Evolutionary conservation across 306 rosid species (phyloP).

Genomic region (Lathyrus aphaca): DNA sequence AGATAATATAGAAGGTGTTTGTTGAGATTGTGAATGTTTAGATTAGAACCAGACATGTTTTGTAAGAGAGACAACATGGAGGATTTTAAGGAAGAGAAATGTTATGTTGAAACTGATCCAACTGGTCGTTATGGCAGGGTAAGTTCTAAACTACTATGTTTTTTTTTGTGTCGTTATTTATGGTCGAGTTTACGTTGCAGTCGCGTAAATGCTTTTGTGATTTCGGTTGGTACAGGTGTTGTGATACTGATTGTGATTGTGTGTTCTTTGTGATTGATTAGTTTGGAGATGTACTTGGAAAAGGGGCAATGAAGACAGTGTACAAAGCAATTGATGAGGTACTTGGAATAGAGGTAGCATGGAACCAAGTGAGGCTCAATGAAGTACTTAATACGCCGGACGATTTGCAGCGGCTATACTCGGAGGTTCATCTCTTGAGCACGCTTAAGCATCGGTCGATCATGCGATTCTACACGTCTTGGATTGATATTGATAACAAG

Average conservation of each 20-base stretch:
- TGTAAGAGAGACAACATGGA: constrained; percentile 43
- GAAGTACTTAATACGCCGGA: constrained; percentile 69
- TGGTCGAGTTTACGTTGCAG: no score
- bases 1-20: constrained; percentile 16
- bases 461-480: constrained; percentile 81
- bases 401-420: constrained; percentile 86
- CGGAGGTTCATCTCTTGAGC: constrained; percentile 94
- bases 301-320: constrained; percentile 91
- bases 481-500: constrained; percentile 73
- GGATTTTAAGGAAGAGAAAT: constrained; percentile 33
- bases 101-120: constrained; percentile 80
- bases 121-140: constrained; percentile 88
- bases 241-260: neutral
- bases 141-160: constrained; percentile 35
- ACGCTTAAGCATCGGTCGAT: constrained; percentile 83
- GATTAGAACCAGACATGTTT: constrained; percentile 42
- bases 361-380: constrained; percentile 77
- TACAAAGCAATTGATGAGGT: constrained; percentile 91
- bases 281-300: constrained; percentile 87
- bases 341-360: constrained; percentile 88
- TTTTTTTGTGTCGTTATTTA: no score
- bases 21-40: constrained; percentile 8
- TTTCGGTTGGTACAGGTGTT: no score
- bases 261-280: constrained; percentile 43
- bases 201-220: no score